Conservation (phyloP, 208 protist genomes). For the Balamuthia mandrillaris region DNA sequence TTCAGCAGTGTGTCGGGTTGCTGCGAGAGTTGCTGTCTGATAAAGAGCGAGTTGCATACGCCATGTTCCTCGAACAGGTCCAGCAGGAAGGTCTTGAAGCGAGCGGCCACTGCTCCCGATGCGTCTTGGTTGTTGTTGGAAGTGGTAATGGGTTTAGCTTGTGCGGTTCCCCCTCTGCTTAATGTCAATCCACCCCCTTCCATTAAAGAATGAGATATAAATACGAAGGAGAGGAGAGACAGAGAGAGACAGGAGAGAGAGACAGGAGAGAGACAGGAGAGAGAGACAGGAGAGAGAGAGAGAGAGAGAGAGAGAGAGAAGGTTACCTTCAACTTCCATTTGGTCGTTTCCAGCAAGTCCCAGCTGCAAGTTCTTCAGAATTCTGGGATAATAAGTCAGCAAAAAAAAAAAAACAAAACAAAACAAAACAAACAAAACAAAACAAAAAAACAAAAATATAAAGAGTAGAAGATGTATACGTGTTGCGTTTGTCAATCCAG, state of each 20-base stretch:
- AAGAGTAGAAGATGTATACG: background rate
- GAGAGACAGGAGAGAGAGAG: background rate
- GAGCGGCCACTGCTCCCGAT: background rate
- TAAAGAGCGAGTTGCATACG: background rate
- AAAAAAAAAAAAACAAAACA: background rate
- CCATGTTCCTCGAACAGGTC: slow-evolving; percentile 27
- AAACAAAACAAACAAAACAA: background rate
- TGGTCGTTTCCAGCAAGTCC: too few species aligned
- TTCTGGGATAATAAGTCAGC: background rate
- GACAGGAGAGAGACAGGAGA: background rate
- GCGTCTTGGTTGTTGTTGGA: background rate
- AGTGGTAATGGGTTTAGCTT: background rate
- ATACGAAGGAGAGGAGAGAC: background rate
- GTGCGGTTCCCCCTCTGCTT: background rate
- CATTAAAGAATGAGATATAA: background rate
- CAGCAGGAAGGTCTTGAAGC: background rate
- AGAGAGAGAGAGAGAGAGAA: background rate
- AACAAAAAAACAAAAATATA: background rate
- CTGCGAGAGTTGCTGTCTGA: slow-evolving; percentile 24
- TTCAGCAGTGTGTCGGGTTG: slow-evolving; percentile 15
- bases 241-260: background rate
- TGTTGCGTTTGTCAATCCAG: background rate
- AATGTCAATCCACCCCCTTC: too few species aligned
- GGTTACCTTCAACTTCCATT: background rate
- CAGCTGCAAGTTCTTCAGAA: background rate